Percentiles rank a stretch among this genome's conserved stretches.
phyloP scores from a whole-genome alignment of 2,329 filamentous ascomycete genomes.

The Cytospora leucostoma region DNA sequence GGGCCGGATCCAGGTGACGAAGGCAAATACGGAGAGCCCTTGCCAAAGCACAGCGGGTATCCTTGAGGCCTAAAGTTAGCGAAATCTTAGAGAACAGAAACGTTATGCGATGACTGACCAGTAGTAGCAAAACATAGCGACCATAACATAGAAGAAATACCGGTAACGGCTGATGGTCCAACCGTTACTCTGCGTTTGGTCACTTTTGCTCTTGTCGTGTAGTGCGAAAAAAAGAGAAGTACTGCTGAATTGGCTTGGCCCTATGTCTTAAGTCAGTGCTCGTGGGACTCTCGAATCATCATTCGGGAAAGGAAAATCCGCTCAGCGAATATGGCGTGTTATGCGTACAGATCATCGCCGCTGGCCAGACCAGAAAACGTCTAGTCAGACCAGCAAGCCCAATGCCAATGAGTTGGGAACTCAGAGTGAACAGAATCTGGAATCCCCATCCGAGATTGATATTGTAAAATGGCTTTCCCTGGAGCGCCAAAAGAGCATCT shows the following conservation, averaged over 20 bases:
- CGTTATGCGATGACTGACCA: not conserved
- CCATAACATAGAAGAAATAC: slow-evolving; percentile 47
- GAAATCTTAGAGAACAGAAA: not conserved
- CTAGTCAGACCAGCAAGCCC: slow-evolving; percentile 52
- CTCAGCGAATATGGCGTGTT: too few species aligned
- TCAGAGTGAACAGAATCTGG: slow-evolving; percentile 50
- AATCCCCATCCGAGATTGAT: slow-evolving; percentile 51
- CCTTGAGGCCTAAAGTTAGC: not conserved
- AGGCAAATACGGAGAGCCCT: slow-evolving; percentile 50
- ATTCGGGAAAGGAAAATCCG: too few species aligned
- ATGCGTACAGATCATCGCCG: slow-evolving; percentile 50
- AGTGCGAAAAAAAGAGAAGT: slow-evolving; percentile 50
- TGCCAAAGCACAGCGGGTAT: slow-evolving; percentile 25
- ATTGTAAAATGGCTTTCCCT: slow-evolving; percentile 44
- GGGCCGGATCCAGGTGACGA: slow-evolving; percentile 50
- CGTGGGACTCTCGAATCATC: not conserved
- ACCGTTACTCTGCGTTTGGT: slow-evolving; percentile 44
- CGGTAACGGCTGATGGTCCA: slow-evolving; percentile 49
- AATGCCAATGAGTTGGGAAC: slow-evolving; percentile 55
- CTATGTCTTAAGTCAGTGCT: slow-evolving; percentile 5
- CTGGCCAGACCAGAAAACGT: slow-evolving; percentile 50
- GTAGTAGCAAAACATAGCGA: slow-evolving; percentile 51
- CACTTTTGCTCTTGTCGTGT: slow-evolving; percentile 43
- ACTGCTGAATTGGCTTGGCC: slow-evolving; percentile 45
- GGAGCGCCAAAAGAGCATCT: slow-evolving; percentile 43